Evolutionary conservation across 768 basidiomycete genomes (phyloP), one percentile per base, ranked within the genome.

Genomic region (Hygrocybe punicea): DNA sequence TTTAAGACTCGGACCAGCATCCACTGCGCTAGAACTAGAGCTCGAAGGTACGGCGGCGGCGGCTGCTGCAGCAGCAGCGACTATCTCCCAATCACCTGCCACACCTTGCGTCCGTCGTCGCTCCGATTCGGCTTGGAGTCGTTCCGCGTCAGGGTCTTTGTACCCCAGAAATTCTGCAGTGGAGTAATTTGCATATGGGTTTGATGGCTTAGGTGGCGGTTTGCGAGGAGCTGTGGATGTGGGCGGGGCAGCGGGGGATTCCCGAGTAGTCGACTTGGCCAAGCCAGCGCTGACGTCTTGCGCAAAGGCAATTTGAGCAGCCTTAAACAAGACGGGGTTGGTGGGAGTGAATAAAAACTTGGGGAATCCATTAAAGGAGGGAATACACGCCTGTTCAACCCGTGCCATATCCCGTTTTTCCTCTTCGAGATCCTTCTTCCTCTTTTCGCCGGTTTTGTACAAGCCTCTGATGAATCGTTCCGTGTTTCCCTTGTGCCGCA

Each of bases 401-500:
- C 85, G 73, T 8, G 78, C 85, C 82, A 99, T 93, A 69, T 97
- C 92, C 58, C 86, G 73, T 66, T 84, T 86, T 74, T 95, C 93
- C 67, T 95, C 90, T 62, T 91, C 91, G 40, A 76, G 74, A 57
- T 93, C 89, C 69, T 86, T 86, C 78, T 89, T 90, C 59, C 84
- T 84, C 75, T 90, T 91, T 72, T 91, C 91, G 2, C 96, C 92
- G 3, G 83, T 74, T 78, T 98, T 98, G 83, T 98, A 99, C 42
- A 98, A 81, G 37, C 89, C 85, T 21, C 94, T 80, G 56, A 98
- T 89, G 72, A 88, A 97, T 16, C 95, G 81, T 65, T 99, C 96
- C 57, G 89, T 84, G 69, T 91, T 97, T 45, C 96, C 97, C 67
- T 95, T 89, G 76, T 99, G 97, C 33, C 91, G 84, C 45, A 98